Evolutionary conservation across 768 basidiomycete genomes (phyloP), one percentile per base, ranked within the genome.

Genomic region (Melanogaster broomeanus): DNA sequence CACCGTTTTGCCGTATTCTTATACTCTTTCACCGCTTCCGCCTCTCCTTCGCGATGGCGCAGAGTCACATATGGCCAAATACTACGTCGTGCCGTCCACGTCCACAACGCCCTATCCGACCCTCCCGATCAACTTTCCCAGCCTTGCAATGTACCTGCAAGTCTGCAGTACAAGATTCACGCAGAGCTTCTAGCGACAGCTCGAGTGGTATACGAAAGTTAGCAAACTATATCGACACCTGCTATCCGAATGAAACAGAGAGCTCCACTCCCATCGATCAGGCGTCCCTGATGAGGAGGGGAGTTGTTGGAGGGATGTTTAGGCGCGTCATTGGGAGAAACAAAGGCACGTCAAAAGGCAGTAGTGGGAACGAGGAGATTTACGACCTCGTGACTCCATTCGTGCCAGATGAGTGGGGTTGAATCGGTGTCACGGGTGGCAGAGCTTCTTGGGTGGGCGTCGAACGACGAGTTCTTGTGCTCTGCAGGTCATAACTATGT

Each of bases 321-420:
- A 83, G 81, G 66, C 79, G 82, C 37, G 77, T 88, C 15, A 84
- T 88, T 21, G 61, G 83, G 70, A 59, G 76, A 73, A 53, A 72
- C 48, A 80, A 72, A 58, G 65, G 70, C 22, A 69, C 67, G 19
- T 79, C 70, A 60, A 77, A 74, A 60, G 74, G 69, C 28, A 73
- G 79, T 5, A 75, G 79, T 42, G 76, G 78, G 39, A 92, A 92
- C 61, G 87, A 88, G 58, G 88, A 91, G 52, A 87, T 84, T 9
- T 92, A 86, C 55, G 87, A 90, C 37, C 77, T 90, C 11, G 88
- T 92, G 49, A 92, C 90, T 15, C 90, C 90, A 1, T 92, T 92
- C 67, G 80, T 89, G 16, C 71, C 85, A 16, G 85, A 89, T 51
- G 87, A 89, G 57, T 88, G 81, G 81, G 85, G 86, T 49, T 85